Percentiles rank a stretch among this genome's conserved stretches.
Evolutionary conservation across 208 protist species (phyloP).

Genomic region (Leishmania lainsoni): DNA sequence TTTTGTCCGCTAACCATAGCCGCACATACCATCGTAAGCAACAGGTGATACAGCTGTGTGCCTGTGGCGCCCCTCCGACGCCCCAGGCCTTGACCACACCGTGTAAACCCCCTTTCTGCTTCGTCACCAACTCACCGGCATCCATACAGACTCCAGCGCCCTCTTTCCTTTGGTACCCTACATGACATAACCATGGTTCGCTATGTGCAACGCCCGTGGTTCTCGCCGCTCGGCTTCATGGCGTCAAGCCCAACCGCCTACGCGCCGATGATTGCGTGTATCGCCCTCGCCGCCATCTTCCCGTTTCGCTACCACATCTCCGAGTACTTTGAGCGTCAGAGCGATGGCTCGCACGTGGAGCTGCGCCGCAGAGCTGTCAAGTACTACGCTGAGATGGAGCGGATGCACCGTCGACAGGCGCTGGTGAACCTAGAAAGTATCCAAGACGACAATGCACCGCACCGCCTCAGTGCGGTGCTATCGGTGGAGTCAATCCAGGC

Average conservation of each 20-base stretch:
- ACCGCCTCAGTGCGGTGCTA: conserved; percentile 54
- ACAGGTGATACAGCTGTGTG: neutral
- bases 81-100: neutral
- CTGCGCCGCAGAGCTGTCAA: conserved; percentile 75
- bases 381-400: conserved; percentile 90
- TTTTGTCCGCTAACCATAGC: neutral
- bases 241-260: conserved; percentile 65
- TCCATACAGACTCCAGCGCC: neutral
- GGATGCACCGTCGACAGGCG: conserved; percentile 87
- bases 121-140: neutral
- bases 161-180: neutral
- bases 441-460: conserved; percentile 68
- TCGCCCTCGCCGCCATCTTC: conserved; percentile 43
- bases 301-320: conserved; percentile 82
- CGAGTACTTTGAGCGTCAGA: conserved; percentile 89
- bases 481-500: conserved; percentile 53
- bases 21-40: neutral
- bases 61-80: neutral
- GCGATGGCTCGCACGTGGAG: conserved; percentile 72
- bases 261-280: conserved; percentile 43
- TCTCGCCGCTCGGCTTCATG: conserved; percentile 87
- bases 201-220: conserved; percentile 87
- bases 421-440: conserved; percentile 72
- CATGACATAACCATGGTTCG: conserved; percentile 63
- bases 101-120: neutral